Evolutionary conservation across 805 yeast genomes (phyloP).

Genomic region (Teunomyces aglyptinius): DNA sequence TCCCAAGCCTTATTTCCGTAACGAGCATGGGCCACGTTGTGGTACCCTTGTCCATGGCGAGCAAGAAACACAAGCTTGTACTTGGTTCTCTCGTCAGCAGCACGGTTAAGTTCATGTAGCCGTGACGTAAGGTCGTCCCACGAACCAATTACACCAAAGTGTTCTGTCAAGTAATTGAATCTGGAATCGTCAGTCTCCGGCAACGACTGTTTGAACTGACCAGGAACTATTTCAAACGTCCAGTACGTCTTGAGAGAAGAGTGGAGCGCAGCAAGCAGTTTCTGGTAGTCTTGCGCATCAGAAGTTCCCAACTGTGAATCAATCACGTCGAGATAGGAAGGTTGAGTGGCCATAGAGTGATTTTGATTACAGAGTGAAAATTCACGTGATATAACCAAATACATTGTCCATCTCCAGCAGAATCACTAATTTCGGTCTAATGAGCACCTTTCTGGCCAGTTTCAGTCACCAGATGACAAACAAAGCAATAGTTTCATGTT

Average conservation of each 20-base stretch:
- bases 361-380: background rate
- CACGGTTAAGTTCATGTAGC: slow-evolving; percentile 35
- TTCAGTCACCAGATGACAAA: no score
- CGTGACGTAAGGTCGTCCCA: slow-evolving; percentile 18
- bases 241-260: slow-evolving; percentile 18
- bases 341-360: slow-evolving; percentile 13
- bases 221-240: slow-evolving; percentile 41
- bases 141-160: slow-evolving; percentile 41
- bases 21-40: slow-evolving; percentile 44
- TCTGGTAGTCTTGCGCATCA: slow-evolving; percentile 17
- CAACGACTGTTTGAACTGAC: slow-evolving; percentile 45
- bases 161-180: slow-evolving; percentile 41
- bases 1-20: slow-evolving; percentile 50
- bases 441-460: no score
- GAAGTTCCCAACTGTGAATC: slow-evolving; percentile 26
- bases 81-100: slow-evolving; percentile 21
- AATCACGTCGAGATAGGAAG: slow-evolving; percentile 26
- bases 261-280: slow-evolving; percentile 10
- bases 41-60: slow-evolving; percentile 56
- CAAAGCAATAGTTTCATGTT: no score
- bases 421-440: no score
- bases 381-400: background rate
- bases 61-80: slow-evolving; percentile 50
- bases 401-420: no score
- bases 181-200: slow-evolving; percentile 38